phyloP scores from a whole-genome alignment of 192 early-diverging fungal genomes.

The Coemansia sp. region DNA sequence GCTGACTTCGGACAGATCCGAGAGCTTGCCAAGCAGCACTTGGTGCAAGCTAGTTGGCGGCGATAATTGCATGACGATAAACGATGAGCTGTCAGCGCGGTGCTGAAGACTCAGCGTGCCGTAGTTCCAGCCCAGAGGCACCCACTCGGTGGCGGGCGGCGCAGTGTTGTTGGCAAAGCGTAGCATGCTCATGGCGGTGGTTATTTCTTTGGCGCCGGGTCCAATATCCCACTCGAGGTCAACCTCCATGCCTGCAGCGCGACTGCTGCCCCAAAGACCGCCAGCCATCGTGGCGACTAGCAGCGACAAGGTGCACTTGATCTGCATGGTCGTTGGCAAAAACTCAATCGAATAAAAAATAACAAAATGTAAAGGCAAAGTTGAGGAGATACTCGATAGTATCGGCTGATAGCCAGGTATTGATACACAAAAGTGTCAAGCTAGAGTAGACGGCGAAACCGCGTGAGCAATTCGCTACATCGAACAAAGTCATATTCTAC shows the following conservation, averaged over 20 bases:
- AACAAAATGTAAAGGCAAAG: background rate
- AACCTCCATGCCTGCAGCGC: constrained; percentile 17
- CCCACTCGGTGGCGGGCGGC: constrained; percentile 43
- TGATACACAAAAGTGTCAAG: background rate
- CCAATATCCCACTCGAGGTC: constrained; percentile 39
- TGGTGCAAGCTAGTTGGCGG: constrained; percentile 29
- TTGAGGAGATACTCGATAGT: background rate
- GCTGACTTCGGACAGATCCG: constrained; percentile 14
- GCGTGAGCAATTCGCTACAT: constrained; percentile 3
- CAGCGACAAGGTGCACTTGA: constrained; percentile 3
- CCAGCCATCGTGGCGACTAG: background rate
- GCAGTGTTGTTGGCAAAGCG: constrained; percentile 42
- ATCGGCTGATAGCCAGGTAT: background rate
- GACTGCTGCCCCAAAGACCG: background rate
- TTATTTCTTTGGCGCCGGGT: constrained; percentile 16
- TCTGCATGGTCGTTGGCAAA: constrained; percentile 2
- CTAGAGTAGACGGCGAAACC: background rate
- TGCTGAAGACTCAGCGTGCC: constrained; percentile 42
- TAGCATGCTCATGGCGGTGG: constrained; percentile 36
- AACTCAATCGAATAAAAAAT: background rate
- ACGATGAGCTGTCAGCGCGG: constrained; percentile 13
- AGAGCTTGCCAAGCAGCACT: constrained; percentile 24
- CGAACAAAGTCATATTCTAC: background rate
- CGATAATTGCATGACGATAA: constrained; percentile 38
- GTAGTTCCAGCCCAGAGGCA: constrained; percentile 36